Evolutionary conservation across 2,329 filamentous ascomycete genomes (phyloP).

Genomic region (Cadophora luteo-olivacea): DNA sequence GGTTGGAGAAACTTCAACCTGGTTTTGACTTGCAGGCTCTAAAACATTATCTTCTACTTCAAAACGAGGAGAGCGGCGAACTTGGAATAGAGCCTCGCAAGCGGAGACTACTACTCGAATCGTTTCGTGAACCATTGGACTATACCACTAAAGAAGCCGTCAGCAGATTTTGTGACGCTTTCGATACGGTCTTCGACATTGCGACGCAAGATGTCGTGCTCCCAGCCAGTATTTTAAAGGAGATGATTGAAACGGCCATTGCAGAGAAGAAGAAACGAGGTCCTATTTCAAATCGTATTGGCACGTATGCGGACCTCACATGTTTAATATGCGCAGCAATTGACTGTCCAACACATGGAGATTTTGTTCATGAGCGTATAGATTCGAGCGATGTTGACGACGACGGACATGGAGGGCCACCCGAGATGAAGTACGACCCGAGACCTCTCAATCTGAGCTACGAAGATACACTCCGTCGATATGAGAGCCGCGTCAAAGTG

Average conservation of each 20-base stretch:
- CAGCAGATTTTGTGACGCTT: slow-evolving; percentile 28
- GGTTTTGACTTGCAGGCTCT: slow-evolving; percentile 28
- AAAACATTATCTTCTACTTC: slow-evolving; percentile 31
- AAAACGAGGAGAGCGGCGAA: slow-evolving; percentile 15
- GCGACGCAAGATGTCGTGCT: slow-evolving; percentile 34
- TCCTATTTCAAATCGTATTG: slow-evolving; percentile 26
- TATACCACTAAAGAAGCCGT: slow-evolving; percentile 15
- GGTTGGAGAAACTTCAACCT: slow-evolving; percentile 33
- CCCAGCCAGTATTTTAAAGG: slow-evolving; percentile 32
- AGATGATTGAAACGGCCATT: slow-evolving; percentile 31
- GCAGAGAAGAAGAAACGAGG: slow-evolving; percentile 1
- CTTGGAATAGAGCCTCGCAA: slow-evolving; percentile 23
- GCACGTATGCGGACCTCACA: slow-evolving; percentile 36
- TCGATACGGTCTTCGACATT: slow-evolving; percentile 31
- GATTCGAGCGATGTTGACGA: slow-evolving; percentile 26
- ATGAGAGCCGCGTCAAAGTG: slow-evolving; percentile 23
- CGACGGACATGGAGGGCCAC: slow-evolving; percentile 20
- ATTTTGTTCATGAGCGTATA: slow-evolving; percentile 28
- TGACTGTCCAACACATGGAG: slow-evolving; percentile 42
- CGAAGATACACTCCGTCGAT: slow-evolving; percentile 34
- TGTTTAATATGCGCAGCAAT: slow-evolving; percentile 41
- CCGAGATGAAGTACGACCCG: slow-evolving; percentile 32
- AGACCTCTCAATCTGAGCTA: slow-evolving; percentile 30
- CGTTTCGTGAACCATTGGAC: slow-evolving; percentile 23
- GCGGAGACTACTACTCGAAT: slow-evolving; percentile 26